phyloP scores from a whole-genome alignment of 345 rosid species.

The Passiflora organensis region DNA sequence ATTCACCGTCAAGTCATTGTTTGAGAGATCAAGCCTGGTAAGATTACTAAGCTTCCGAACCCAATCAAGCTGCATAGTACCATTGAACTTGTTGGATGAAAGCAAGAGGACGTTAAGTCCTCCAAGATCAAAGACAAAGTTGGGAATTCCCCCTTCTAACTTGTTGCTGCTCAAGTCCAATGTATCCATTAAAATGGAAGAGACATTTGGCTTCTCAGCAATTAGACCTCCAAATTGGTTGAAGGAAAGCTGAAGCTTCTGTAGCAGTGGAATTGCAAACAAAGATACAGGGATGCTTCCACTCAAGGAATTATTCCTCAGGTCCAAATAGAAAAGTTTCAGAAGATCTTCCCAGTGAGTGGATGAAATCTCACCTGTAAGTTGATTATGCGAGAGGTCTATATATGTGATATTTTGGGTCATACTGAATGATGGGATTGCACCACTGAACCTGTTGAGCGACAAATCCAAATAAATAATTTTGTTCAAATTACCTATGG shows the following conservation, averaged over 20 bases:
- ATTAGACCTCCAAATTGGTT: constrained; percentile 30
- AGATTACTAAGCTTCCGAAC: constrained; percentile 25
- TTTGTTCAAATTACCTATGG: constrained; percentile 24
- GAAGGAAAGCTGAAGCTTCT: constrained; percentile 13
- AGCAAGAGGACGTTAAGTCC: constrained; percentile 25
- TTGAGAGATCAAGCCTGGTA: constrained; percentile 27
- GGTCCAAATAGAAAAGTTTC: constrained; percentile 27
- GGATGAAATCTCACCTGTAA: constrained; percentile 24
- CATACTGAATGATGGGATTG: constrained; percentile 21
- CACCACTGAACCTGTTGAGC: constrained; percentile 24
- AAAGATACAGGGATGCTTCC: constrained; percentile 31
- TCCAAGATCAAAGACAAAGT: constrained; percentile 1
- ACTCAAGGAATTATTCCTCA: constrained; percentile 22
- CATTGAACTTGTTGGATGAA: constrained; percentile 45
- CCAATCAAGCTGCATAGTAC: constrained; percentile 18
- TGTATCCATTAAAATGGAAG: constrained; percentile 8
- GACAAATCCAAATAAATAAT: constrained; percentile 33
- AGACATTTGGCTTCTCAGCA: not conserved
- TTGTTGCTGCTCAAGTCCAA: constrained; percentile 43
- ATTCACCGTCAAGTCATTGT: constrained; percentile 27
- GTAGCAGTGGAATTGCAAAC: constrained; percentile 15
- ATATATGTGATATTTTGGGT: constrained; percentile 22
- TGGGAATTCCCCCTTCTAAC: constrained; percentile 31
- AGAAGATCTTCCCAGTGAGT: constrained; percentile 20
- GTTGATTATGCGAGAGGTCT: constrained; percentile 23